Conservation (phyloP, 176 grass and related monocot species). For the Eleusine indica region DNA sequence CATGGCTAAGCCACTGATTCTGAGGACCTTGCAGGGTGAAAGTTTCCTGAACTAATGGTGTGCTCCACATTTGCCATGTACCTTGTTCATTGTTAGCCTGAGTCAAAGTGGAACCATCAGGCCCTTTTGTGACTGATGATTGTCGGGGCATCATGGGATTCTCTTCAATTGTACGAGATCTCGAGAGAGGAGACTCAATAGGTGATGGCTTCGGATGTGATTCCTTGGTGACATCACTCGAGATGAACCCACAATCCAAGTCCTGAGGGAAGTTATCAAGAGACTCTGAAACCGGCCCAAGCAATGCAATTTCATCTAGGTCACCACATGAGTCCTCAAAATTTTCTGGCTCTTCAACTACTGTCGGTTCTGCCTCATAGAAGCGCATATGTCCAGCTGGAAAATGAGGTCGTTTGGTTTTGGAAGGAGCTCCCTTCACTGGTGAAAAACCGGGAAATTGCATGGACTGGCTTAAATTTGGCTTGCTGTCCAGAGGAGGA, state of each 20-base stretch:
- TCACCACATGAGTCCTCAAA: constrained; percentile 88
- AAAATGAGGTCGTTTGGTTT: constrained; percentile 43
- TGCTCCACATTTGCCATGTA: constrained; percentile 88
- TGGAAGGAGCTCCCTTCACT: constrained; percentile 36
- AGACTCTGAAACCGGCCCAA: constrained; percentile 84
- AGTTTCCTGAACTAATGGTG: constrained; percentile 74
- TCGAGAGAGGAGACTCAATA: constrained; percentile 77
- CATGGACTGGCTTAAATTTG: constrained; percentile 41
- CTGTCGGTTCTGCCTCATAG: constrained; percentile 46
- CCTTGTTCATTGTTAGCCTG: constrained; percentile 63
- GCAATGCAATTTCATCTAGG: constrained; percentile 72
- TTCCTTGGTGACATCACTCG: constrained; percentile 44
- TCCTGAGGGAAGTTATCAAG: constrained; percentile 39
- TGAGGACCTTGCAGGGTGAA: constrained; percentile 67
- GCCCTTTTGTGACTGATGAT: constrained; percentile 33
- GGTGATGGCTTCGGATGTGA: constrained; percentile 77
- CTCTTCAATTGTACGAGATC: constrained; percentile 57
- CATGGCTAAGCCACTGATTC: constrained; percentile 60
- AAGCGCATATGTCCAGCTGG: constrained; percentile 51
- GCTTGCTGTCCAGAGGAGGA: constrained; percentile 55
- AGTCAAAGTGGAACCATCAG: constrained; percentile 41
- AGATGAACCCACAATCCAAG: constrained; percentile 49
- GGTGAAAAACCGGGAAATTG: constrained; percentile 54
- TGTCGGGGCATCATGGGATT: constrained; percentile 41
- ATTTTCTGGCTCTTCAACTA: constrained; percentile 62